Evolutionary conservation across 2,329 filamentous ascomycete species (phyloP).

Genomic region (Phialemonium atrogriseum): DNA sequence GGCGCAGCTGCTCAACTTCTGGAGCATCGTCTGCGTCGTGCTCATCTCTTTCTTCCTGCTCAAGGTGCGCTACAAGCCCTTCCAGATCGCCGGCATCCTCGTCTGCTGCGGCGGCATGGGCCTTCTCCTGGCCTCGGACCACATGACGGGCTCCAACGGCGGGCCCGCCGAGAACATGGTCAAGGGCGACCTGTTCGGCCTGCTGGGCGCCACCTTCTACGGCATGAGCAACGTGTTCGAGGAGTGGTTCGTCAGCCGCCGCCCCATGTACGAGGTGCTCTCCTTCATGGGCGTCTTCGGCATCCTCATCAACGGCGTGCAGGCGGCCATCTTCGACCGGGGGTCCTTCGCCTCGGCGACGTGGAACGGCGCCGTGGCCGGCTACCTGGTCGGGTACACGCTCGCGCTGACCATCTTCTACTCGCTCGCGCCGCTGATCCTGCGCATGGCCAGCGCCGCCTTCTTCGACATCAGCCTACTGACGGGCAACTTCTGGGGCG

Average conservation of each 20-base stretch:
- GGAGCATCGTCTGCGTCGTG: constrained; percentile 92
- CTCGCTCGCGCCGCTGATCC: constrained; percentile 73
- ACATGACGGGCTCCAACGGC: constrained; percentile 68
- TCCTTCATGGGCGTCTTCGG: constrained; percentile 85
- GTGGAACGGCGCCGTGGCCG: constrained; percentile 61
- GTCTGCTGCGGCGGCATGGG: constrained; percentile 88
- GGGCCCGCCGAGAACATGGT: constrained; percentile 62
- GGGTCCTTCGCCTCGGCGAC: constrained; percentile 54
- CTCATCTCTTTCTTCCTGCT: constrained; percentile 75
- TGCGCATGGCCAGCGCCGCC: constrained; percentile 82
- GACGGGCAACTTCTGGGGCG: constrained; percentile 95
- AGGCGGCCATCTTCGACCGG: constrained; percentile 89
- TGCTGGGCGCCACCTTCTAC: constrained; percentile 85
- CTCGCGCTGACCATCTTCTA: constrained; percentile 80
- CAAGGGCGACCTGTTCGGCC: constrained; percentile 87
- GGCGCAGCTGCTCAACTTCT: constrained; percentile 95
- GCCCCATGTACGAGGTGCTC: constrained; percentile 86
- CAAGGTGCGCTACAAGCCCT: constrained; percentile 78
- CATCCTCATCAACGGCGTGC: constrained; percentile 82
- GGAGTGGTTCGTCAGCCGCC: constrained; percentile 84
- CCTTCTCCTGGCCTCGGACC: constrained; percentile 77
- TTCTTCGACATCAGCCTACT: constrained; percentile 96
- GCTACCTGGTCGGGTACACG: constrained; percentile 87
- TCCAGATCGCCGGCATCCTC: constrained; percentile 80
- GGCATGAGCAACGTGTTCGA: constrained; percentile 86